Percentiles rank a stretch among this genome's conserved stretches.
These are phyloP conservation scores for Irineochytrium annulatum DNA, from an alignment of 192 early-diverging fungal species.

Conservation along the genomic window DNA sequence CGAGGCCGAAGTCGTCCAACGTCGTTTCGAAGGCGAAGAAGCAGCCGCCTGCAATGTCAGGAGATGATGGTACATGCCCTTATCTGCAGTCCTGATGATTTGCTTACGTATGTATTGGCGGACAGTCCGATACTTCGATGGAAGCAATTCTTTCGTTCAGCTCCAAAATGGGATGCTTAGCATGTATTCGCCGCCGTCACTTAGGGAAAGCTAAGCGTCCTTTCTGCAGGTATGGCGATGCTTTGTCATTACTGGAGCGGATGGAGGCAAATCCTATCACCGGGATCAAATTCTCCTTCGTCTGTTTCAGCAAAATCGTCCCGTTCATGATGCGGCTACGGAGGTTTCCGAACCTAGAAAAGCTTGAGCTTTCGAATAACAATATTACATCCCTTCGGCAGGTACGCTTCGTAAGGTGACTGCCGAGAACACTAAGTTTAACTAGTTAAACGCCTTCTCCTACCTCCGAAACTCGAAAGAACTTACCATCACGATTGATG, in stretches of 20 bases:
- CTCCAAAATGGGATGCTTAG: slow-evolving; percentile 5
- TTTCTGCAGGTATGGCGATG: slow-evolving; percentile 28
- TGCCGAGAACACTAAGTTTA: not conserved
- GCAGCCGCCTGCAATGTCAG: not conserved
- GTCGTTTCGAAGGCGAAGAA: not conserved
- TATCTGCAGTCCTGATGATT: not conserved
- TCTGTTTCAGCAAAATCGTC: slow-evolving; percentile 20
- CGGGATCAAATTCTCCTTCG: slow-evolving; percentile 13
- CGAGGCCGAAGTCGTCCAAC: not conserved
- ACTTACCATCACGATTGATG: slow-evolving; percentile 18
- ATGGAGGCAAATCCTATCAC: slow-evolving; percentile 19
- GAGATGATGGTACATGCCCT: not conserved
- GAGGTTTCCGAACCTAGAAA: slow-evolving; percentile 17
- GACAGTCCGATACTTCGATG: slow-evolving; percentile 5
- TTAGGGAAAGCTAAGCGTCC: not conserved
- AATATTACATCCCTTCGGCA: slow-evolving; percentile 26
- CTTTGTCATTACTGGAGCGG: slow-evolving; percentile 20
- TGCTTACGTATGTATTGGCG: not conserved
- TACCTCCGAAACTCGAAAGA: slow-evolving; percentile 10
- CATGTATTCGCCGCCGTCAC: slow-evolving; percentile 13
- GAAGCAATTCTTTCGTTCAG: slow-evolving; percentile 1
- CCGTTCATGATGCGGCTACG: slow-evolving; percentile 11
- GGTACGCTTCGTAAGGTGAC: slow-evolving; percentile 6
- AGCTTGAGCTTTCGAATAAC: slow-evolving; percentile 26
- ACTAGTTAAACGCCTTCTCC: slow-evolving; percentile 24